Conservation (phyloP, 768 basidiomycete genomes). For the Rhodotorula paludigena region DNA sequence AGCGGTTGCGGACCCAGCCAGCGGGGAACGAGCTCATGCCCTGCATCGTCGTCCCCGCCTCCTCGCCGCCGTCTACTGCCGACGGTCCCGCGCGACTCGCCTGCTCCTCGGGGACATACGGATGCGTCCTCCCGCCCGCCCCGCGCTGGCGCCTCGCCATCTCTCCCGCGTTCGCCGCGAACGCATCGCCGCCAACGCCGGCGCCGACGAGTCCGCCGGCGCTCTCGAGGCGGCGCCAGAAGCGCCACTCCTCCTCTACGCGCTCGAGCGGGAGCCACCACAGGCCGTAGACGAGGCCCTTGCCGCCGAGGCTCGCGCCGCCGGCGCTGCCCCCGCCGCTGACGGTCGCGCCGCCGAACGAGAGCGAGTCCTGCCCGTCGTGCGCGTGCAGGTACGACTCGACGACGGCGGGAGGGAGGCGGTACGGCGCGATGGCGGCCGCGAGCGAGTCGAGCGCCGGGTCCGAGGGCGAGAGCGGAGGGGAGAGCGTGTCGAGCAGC, state of each 20-base stretch:
- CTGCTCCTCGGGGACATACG: conserved; percentile 2
- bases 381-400: conserved; percentile 76
- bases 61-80: neutral
- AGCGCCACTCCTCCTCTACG: conserved; percentile 89
- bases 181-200: conserved; percentile 66
- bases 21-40: conserved; percentile 85
- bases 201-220: conserved; percentile 73
- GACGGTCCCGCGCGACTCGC: neutral
- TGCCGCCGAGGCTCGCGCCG: conserved; percentile 55
- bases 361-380: conserved; percentile 92
- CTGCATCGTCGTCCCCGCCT: conserved; percentile 38
- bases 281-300: conserved; percentile 92
- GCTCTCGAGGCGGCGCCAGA: conserved; percentile 89
- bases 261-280: conserved; percentile 87
- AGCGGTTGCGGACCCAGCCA: conserved; percentile 78
- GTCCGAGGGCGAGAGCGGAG: neutral
- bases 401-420: conserved; percentile 74
- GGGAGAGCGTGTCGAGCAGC: conserved; percentile 32
- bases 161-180: conserved; percentile 46
- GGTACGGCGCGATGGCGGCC: conserved; percentile 61
- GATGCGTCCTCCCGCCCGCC: conserved; percentile 6
- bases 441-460: conserved; percentile 50
- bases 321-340: conserved; percentile 41
- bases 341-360: conserved; percentile 60
- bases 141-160: neutral